Evolutionary conservation across 805 yeast genomes (phyloP).

Genomic region (Cyberlindnera sargentensis): DNA sequence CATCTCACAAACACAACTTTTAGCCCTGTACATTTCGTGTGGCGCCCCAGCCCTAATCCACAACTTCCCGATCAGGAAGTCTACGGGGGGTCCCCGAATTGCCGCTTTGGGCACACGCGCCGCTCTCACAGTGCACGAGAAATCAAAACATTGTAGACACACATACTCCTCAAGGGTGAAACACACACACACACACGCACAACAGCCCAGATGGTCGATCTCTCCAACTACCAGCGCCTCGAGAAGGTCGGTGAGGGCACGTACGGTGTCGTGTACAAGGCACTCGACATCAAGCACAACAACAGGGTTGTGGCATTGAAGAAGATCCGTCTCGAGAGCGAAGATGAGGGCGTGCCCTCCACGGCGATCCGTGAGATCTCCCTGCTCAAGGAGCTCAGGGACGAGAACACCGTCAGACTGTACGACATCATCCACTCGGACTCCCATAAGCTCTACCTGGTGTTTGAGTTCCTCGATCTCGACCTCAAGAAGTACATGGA

Average conservation of each 20-base stretch:
- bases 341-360: constrained; percentile 97
- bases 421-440: constrained; percentile 95
- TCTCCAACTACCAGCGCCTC: constrained; percentile 85
- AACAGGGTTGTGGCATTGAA: constrained; percentile 94
- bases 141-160: constrained; percentile 4
- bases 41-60: neutral
- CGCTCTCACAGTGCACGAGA: constrained; percentile 5
- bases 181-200: neutral
- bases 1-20: too few relatives aligned
- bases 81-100: neutral
- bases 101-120: constrained; percentile 6
- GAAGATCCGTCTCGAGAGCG: constrained; percentile 91
- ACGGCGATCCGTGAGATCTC: constrained; percentile 97
- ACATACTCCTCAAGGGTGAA: neutral
- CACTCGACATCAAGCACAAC: constrained; percentile 79
- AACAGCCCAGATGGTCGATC: constrained; percentile 36
- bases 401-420: constrained; percentile 85
- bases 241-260: constrained; percentile 98
- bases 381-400: constrained; percentile 84
- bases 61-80: neutral
- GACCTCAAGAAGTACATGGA: constrained; percentile 98
- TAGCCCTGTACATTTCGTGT: too few relatives aligned
- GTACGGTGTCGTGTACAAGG: constrained; percentile 96
- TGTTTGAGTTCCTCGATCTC: constrained; percentile 88
- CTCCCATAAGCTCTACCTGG: constrained; percentile 84